Evolutionary conservation across 371 early-diverging fungal genomes (phyloP).

Genomic region (Syncephalis fuscata): DNA sequence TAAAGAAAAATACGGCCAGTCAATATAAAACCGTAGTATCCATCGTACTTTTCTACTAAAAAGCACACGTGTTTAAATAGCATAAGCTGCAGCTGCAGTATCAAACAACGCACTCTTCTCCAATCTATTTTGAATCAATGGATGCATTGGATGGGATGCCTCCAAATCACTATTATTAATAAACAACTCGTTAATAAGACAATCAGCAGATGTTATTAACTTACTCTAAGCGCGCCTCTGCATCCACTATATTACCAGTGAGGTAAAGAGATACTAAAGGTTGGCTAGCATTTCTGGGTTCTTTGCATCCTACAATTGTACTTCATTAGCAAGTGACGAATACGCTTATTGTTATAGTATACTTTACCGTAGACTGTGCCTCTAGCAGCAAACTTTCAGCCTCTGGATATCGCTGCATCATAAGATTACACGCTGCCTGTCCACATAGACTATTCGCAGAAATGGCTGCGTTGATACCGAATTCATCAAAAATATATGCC

Average conservation of each 20-base stretch:
- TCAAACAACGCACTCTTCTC: too few relatives aligned
- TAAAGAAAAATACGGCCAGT: too few relatives aligned
- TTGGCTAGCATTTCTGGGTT: slow-evolving; percentile 83
- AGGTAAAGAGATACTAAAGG: slow-evolving; percentile 50
- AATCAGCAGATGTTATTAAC: too few relatives aligned
- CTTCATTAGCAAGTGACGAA: background rate
- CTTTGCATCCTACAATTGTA: slow-evolving; percentile 29
- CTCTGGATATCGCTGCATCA: slow-evolving; percentile 66
- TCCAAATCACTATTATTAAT: too few relatives aligned
- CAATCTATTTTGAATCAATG: too few relatives aligned
- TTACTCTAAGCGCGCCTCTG: too few relatives aligned
- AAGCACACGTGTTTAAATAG: too few relatives aligned
- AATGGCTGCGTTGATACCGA: slow-evolving; percentile 61
- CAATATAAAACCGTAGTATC: too few relatives aligned
- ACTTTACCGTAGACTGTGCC: slow-evolving; percentile 50
- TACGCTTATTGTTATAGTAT: background rate
- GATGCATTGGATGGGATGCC: too few relatives aligned
- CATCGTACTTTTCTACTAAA: too few relatives aligned
- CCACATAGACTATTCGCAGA: slow-evolving; percentile 61
- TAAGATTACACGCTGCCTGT: slow-evolving; percentile 73
- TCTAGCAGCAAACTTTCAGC: slow-evolving; percentile 71
- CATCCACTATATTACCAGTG: slow-evolving; percentile 24
- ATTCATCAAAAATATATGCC: slow-evolving; percentile 85
- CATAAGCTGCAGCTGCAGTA: too few relatives aligned
- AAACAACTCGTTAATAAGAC: too few relatives aligned